Conservation (phyloP, 257 asterid species). For the Scutellaria minor region DNA sequence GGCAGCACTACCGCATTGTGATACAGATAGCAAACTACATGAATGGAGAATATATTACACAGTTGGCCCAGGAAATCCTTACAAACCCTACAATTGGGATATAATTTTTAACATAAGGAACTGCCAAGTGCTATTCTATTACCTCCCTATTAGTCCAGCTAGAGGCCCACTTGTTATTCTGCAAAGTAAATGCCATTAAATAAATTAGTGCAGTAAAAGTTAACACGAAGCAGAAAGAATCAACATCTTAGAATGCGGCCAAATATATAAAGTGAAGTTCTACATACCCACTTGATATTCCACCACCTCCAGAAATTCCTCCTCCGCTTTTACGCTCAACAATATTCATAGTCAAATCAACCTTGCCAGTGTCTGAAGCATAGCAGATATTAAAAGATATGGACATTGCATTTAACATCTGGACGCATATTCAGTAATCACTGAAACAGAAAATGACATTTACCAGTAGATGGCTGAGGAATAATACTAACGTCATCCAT, state of each 20-base stretch:
- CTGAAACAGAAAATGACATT: slow-evolving; percentile 37
- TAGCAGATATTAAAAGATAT: slow-evolving; percentile 30
- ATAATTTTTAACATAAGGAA: slow-evolving; percentile 3
- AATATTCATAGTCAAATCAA: slow-evolving; percentile 88
- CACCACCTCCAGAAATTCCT: slow-evolving; percentile 98
- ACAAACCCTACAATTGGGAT: background rate
- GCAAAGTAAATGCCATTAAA: slow-evolving; percentile 37
- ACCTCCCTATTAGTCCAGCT: slow-evolving; percentile 99
- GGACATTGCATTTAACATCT: slow-evolving; percentile 18
- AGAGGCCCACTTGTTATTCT: slow-evolving; percentile 97
- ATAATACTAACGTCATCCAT: slow-evolving; percentile 96
- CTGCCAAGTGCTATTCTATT: slow-evolving; percentile 25
- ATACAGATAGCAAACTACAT: background rate
- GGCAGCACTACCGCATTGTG: slow-evolving; percentile 15
- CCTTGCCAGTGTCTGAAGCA: slow-evolving; percentile 77
- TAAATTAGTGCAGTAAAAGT: slow-evolving; percentile 23
- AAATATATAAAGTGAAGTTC: slow-evolving; percentile 23
- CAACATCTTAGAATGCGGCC: slow-evolving; percentile 12
- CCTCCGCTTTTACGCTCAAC: slow-evolving; percentile 93
- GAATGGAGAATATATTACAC: background rate
- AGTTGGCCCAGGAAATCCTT: slow-evolving; percentile 25
- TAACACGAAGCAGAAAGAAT: background rate
- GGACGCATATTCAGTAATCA: slow-evolving; percentile 31
- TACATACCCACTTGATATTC: slow-evolving; percentile 97
- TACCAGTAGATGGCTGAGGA: slow-evolving; percentile 98